A percentile compares a stretch with the other conserved stretches of the same genome.
Conservation (phyloP, 805 yeast species). For the Saturnispora besseyi region DNA sequence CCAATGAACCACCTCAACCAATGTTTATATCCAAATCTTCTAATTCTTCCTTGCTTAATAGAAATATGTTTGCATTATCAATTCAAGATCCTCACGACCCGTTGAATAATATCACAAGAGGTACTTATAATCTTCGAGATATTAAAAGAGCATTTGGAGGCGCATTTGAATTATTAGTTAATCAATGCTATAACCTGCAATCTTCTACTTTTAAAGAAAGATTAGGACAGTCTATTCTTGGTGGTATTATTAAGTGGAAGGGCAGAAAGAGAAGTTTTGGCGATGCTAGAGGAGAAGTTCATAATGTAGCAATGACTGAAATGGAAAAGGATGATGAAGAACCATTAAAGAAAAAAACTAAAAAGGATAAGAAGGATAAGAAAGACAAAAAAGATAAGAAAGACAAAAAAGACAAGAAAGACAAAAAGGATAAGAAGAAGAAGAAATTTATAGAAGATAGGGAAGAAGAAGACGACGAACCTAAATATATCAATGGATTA, state of each 20-base stretch:
- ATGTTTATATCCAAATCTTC: constrained; percentile 50
- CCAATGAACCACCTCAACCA: constrained; percentile 30
- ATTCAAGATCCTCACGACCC: constrained; percentile 87
- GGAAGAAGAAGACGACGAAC: neutral
- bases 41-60: constrained; percentile 30
- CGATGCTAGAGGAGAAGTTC: constrained; percentile 59
- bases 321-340: constrained; percentile 1
- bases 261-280: constrained; percentile 71
- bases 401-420: neutral
- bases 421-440: neutral
- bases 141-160: constrained; percentile 83
- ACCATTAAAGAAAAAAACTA: neutral
- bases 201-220: constrained; percentile 56
- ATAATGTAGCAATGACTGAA: constrained; percentile 43
- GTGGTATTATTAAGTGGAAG: constrained; percentile 65
- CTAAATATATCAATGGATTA: constrained; percentile 2
- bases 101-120: constrained; percentile 74
- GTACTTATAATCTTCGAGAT: constrained; percentile 71
- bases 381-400: neutral
- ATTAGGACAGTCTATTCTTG: constrained; percentile 64
- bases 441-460: neutral
- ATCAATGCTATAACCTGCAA: constrained; percentile 67
- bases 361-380: constrained; percentile 5
- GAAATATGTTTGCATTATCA: constrained; percentile 54
- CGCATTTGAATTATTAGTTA: constrained; percentile 69